phyloP scores from a whole-genome alignment of 192 early-diverging fungal species.

The Coemansia sp. region DNA sequence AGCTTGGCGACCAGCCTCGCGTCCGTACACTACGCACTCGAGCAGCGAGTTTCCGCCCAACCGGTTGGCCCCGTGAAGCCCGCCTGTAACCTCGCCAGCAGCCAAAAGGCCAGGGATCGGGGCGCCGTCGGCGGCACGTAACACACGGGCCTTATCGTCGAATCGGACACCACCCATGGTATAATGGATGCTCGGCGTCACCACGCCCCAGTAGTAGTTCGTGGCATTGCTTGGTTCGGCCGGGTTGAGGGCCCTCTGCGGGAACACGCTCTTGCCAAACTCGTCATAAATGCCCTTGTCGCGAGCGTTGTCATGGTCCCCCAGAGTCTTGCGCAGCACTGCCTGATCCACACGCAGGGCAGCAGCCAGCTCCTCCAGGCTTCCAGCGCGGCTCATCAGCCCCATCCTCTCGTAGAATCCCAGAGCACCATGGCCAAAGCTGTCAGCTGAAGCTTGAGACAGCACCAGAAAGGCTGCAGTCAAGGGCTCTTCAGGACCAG shows the following conservation, averaged over 20 bases:
- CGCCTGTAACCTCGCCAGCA: slow-evolving; percentile 92
- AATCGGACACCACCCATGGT: slow-evolving; percentile 70
- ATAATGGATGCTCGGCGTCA: slow-evolving; percentile 82
- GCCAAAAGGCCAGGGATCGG: slow-evolving; percentile 82
- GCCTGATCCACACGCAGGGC: slow-evolving; percentile 52
- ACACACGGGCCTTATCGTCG: slow-evolving; percentile 23
- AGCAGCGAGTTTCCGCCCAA: slow-evolving; percentile 91
- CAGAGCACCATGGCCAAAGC: slow-evolving; percentile 43
- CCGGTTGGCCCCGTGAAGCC: slow-evolving; percentile 95
- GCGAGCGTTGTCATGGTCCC: slow-evolving; percentile 60
- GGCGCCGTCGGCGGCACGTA: slow-evolving; percentile 43
- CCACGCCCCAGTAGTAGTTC: slow-evolving; percentile 64
- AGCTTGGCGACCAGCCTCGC: slow-evolving; percentile 72
- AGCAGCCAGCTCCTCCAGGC: slow-evolving; percentile 11
- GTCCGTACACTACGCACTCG: slow-evolving; percentile 93
- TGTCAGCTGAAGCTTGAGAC: slow-evolving; percentile 35
- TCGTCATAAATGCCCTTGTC: slow-evolving; percentile 58
- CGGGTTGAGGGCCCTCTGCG: slow-evolving; percentile 56
- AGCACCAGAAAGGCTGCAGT: slow-evolving; percentile 47
- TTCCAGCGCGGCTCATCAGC: slow-evolving; percentile 21
- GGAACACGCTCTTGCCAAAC: slow-evolving; percentile 71
- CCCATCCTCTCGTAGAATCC: slow-evolving; percentile 50
- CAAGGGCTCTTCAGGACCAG: background rate
- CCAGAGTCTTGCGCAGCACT: slow-evolving; percentile 20
- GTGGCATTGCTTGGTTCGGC: background rate